phyloP scores from a whole-genome alignment of 352 stramenopile genomes.

The Thalassiosira hispida region DNA sequence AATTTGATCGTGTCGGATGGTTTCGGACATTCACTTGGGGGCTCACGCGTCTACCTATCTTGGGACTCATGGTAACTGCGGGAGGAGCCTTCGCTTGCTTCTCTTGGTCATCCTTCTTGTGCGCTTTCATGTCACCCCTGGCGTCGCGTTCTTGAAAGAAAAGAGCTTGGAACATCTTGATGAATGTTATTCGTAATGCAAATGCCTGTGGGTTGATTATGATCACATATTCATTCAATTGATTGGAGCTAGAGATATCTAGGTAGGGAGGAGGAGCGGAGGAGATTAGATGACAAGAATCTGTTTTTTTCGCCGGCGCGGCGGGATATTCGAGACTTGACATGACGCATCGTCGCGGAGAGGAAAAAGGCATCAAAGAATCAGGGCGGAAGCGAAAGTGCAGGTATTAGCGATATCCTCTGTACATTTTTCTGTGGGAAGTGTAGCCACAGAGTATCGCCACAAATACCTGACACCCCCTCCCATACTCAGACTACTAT shows the following conservation, averaged over 20 bases:
- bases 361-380: background rate
- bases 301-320: background rate
- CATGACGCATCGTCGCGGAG: background rate
- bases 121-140: constrained; percentile 31
- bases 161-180: constrained; percentile 52
- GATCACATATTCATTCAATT: too few relatives aligned
- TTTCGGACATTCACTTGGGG: constrained; percentile 28
- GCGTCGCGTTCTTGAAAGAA: constrained; percentile 55
- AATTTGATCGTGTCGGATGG: constrained; percentile 25
- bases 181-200: too few relatives aligned
- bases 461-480: too few relatives aligned
- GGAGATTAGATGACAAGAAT: too few relatives aligned
- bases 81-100: constrained; percentile 7
- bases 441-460: too few relatives aligned
- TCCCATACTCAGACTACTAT: too few relatives aligned
- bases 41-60: constrained; percentile 16
- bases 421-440: background rate
- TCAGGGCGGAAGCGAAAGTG: background rate
- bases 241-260: too few relatives aligned
- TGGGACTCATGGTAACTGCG: constrained; percentile 1
- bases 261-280: too few relatives aligned
- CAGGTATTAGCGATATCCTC: background rate
- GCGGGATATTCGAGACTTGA: background rate
- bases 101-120: constrained; percentile 20
- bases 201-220: too few relatives aligned